Base-by-base conservation (phyloP, 345 rosid genomes). In the Acer saccharum region DNA sequence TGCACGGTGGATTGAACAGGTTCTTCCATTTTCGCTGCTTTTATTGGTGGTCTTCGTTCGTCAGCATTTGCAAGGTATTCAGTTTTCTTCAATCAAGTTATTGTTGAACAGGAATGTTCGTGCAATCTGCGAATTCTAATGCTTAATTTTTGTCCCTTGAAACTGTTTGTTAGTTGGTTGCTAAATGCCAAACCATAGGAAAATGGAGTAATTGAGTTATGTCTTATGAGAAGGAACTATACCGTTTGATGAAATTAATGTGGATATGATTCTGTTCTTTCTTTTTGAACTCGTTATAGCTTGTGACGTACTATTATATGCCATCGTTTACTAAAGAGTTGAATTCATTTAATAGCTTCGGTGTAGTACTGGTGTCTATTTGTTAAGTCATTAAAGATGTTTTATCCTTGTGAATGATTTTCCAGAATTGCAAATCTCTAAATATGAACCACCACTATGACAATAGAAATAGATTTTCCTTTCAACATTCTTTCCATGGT, bases 51-150 rank as follows among this genome's bases (percentile, higher is more conserved):
- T 87, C 9, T 90, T 87, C 77, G 80, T 90, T 70, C 88, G 92
- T 32, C 91, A 87, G 79, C 94, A 90, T 80, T 84, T 90, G 75
- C 91, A 83, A 86, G 94, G 92, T 87, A 82, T 20, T 74, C 5
- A n/a, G 18, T 60, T 48, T 71, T 66, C 2, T 32, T 44, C 44
- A 43, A 58, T 6, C 18, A 8, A 7, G 18, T 78, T 43, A 65
- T 7, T 46, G 17, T 7, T 23, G 55, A 69, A 27, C 25, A 21
- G 7, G 17, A 68, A 68, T 68, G 12, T 16, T 50, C 11, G 43
- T 44, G 73, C 52, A 16, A 20, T 41, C 52, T 10, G 70, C 2
- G 16, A 65, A 67, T 67, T 35, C 35, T 41, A 54, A 21, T 69
- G 73, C 73, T 69, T 21, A 46, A 43, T 69, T n/a, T 29, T 6